phyloP scores from a whole-genome alignment of 2,329 filamentous ascomycete genomes.

The Penicillium sp. region DNA sequence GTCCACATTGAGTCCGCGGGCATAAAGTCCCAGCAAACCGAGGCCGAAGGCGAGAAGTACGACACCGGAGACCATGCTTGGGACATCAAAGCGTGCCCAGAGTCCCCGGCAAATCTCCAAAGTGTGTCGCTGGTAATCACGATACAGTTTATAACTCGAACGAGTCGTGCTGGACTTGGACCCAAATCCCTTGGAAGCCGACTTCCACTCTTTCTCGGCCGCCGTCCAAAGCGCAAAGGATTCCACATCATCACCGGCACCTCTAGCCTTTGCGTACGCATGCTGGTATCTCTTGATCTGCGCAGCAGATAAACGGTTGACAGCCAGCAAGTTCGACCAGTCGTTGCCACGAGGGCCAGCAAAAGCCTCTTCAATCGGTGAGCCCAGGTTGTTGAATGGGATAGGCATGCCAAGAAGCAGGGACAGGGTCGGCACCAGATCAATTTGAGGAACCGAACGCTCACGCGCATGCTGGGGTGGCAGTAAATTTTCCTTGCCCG shows the following conservation, averaged over 20 bases:
- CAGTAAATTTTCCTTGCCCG: conserved; percentile 52
- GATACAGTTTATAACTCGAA: conserved; percentile 53
- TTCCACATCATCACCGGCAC: conserved; percentile 56
- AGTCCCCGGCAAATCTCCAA: conserved; percentile 72
- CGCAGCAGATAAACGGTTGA: conserved; percentile 70
- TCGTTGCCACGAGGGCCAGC: conserved; percentile 61
- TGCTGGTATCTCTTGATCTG: conserved; percentile 86
- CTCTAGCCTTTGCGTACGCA: conserved; percentile 69
- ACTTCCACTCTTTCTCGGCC: conserved; percentile 52
- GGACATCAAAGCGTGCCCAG: conserved; percentile 88
- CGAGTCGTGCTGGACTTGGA: conserved; percentile 35
- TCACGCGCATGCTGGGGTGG: conserved; percentile 65
- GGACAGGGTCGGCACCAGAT: conserved; percentile 86
- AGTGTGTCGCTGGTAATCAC: conserved; percentile 70
- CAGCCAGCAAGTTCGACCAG: conserved; percentile 70
- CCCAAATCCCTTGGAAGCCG: conserved; percentile 37
- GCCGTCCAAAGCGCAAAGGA: conserved; percentile 55
- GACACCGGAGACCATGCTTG: conserved; percentile 78
- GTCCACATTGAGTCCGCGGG: conserved; percentile 51
- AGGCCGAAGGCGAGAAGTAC: conserved; percentile 63
- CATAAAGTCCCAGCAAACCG: conserved; percentile 65
- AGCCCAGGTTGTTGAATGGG: conserved; percentile 91
- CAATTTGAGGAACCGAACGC: conserved; percentile 73
- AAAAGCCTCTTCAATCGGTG: conserved; percentile 91
- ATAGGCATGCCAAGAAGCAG: conserved; percentile 86